Base-by-base conservation (phyloP, 257 asterid genomes). In the Nicotiana obtusifolia region DNA sequence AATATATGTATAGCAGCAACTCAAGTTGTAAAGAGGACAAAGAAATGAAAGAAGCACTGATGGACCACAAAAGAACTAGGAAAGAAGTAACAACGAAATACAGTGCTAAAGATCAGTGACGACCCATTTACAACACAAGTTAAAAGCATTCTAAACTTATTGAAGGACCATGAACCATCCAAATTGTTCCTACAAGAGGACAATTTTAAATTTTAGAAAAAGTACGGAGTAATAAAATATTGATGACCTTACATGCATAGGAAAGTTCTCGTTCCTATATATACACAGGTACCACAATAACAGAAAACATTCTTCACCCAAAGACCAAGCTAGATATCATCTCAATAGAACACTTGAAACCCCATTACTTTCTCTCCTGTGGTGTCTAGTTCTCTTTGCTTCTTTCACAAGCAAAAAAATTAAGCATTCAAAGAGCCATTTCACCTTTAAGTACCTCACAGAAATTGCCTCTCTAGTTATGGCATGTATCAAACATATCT, bases 401-500 rank as follows among this genome's bases (percentile, higher is more conserved):
- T 54, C 60, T 54, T 15, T 41, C 49, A 41, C 49, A 41, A 41
- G 49, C 13, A 41, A 41, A 2, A 41, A 54, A 16, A 54, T 15
- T 15, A 54, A 54, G 20, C 60, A 54, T 54, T 54, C 13, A 31
- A 49, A 35, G 37, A 31, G 47, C 75, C 20, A 65, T 41, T 20
- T 41, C 66, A 13, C 31, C 64, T 28, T 13, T 30, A 33, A 64
- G 82, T 4, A 47, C 49, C 73, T 52, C 33, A 52, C 7, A 31
- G 5, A 19, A 77, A 76, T 16, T 26, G 33, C 76, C 49, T 64
- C 11, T 10, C 68, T 24, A 61, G 28, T n/a, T 10, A 85, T 91
- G 96, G 96, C 91, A 20, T 47, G 19, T 80, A 80, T 33, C 41
- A 59, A 81, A 33, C 35, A 41, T 61, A 78, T 82, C 4, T 81